Conservation (phyloP, 1,284 basidiomycete genomes). For the Anthracocystis walkeri region DNA sequence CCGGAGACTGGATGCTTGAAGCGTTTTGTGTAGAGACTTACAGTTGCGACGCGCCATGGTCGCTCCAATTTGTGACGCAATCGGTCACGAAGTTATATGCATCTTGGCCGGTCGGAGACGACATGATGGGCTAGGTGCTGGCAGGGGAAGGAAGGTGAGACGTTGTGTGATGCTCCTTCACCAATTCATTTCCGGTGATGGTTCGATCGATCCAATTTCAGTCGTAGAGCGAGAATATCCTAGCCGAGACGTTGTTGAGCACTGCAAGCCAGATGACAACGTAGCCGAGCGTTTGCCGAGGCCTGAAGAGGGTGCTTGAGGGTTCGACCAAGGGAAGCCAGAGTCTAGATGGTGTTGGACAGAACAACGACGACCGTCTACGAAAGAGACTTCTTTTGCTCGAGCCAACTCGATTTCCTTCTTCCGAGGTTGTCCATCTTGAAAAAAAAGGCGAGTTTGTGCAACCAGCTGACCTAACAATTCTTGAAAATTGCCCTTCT, state of each 20-base stretch:
- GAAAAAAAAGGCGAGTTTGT: not conserved
- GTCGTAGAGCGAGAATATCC: not conserved
- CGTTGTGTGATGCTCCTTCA: not conserved
- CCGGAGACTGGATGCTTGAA: not conserved
- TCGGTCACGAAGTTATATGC: slow-evolving; percentile 21
- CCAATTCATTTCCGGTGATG: slow-evolving; percentile 7
- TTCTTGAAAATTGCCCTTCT: not conserved
- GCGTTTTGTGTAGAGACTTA: slow-evolving; percentile 20
- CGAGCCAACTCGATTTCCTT: slow-evolving; percentile 7
- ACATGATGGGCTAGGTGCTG: slow-evolving; percentile 8
- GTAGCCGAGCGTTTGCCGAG: not conserved
- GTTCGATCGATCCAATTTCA: not conserved
- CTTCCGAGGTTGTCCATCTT: not conserved
- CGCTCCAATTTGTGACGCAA: slow-evolving; percentile 23
- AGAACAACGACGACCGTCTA: not conserved
- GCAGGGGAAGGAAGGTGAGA: not conserved
- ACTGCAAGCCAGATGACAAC: not conserved
- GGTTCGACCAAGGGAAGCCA: not conserved
- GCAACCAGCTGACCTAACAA: no score
- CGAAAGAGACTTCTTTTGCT: not conserved
- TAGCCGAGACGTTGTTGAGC: not conserved
- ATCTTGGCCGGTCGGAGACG: slow-evolving; percentile 1
- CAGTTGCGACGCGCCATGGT: slow-evolving; percentile 34
- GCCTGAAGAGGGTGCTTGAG: not conserved
- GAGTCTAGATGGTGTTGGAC: not conserved